Evolutionary conservation across 1,139 yeast species (phyloP), one percentile per base, ranked within the genome.

Genomic region (Petasospora fabianii): DNA sequence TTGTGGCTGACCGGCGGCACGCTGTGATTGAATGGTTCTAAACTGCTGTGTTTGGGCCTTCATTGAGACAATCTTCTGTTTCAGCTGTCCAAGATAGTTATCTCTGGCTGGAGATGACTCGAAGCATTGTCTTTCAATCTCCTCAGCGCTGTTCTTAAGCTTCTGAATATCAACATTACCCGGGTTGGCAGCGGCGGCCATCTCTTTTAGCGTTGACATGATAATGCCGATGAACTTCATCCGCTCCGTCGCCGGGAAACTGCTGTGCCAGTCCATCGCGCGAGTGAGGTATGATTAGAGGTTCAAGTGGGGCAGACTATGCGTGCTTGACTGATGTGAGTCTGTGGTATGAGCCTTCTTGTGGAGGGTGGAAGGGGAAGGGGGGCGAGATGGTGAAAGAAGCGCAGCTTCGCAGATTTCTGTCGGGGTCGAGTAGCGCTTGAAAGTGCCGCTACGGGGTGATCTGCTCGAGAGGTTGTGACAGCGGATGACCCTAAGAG

Each of bases 61-160:
- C 26, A 53, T 48, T 10, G 50, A 42, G 22, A 54, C 14, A 6
- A 54, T 47, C 43, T 54, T 54, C 27, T 47, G 50, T 22, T 48
- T 53, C 32, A 54, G 51, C 32, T 39, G 42, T 16, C 47, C 50
- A 22, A 48, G 39, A 34, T 54, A 54, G 21, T 43, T 36, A 12
- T 32, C 36, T 35, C 49, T 51, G 18, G 45, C 41, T 5, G 38
- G 41, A 2, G 56, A 51, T n/a, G 46, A 46, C 30, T 47, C 48
- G 39, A 40, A 53, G 33, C 56, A 53, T 30, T 42, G 45, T 33
- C 47, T 49, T 29, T 54, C 58, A 33, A 54, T 49, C 32, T 53
- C 56, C 34, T 52, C 58, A 3, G 58, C 56, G n/a, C 46, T 47
- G 10, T 35, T 30, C 33, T 53, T 53, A 21, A 54, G 38, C 35